Evolutionary conservation across 768 basidiomycete genomes (phyloP), one percentile per base, ranked within the genome.

Genomic region (Holtermannia corniformis): DNA sequence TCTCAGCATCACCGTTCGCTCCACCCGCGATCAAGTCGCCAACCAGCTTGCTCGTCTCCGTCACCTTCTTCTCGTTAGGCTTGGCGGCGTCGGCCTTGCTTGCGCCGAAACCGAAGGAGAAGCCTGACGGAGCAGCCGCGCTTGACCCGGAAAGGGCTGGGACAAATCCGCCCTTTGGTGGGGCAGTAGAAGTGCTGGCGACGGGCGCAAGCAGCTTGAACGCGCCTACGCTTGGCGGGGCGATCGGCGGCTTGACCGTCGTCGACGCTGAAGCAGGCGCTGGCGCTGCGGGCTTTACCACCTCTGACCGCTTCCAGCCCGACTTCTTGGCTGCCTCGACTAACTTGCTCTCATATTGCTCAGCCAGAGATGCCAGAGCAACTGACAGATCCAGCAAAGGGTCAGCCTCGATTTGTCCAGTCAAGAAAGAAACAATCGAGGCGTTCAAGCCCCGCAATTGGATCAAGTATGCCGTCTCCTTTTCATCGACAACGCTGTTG

Each of bases 391-490:
- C 56, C 19, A 60, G 26, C 45, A 71, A 67, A 4, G 57, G 58
- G 27, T 71, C 67, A 4, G 55, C 37, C 4, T 60, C 55, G 10
- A 65, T 19, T 3, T 57, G 57, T 4, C 48, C 27, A 5, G 60
- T 57, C 11, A 71, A 55, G 54, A 68, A 68, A 14, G 59, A 52
- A 5, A 64, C 46, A 46, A 69, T 50, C 7, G 67, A 62, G n/a
- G 46, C 46, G 49, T 71, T 71, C n/a, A 71, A 59, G 12, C 70
- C 70, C 3, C 67, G 61, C 10, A 71, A 7, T 7, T 63, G 55
- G 5, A 62, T 67, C 40, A 61, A 62, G 52, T 67, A 71, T 14
- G 56, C 44, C 1, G 64, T 60, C 51, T 71, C 70, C 16, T 51
- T 50, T 32, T 64, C 60, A 16, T 37, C 32, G 10, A 37, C 32